A percentile compares a stretch with the other conserved stretches of the same genome.
Evolutionary conservation across 768 basidiomycete genomes (phyloP).

Genomic region (Mycena indigotica): DNA sequence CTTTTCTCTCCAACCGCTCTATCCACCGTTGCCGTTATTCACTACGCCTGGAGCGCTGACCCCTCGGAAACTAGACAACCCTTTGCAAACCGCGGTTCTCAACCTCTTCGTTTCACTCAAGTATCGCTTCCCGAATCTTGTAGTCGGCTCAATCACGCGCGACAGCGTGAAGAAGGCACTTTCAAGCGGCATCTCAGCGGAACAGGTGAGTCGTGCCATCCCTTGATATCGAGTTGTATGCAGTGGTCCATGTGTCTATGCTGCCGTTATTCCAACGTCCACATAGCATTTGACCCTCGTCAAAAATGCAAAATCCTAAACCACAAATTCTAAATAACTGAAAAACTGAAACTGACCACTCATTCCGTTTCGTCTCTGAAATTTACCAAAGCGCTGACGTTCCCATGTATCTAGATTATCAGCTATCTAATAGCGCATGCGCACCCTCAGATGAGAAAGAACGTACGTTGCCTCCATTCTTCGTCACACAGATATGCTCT

Average conservation of each 20-base stretch:
- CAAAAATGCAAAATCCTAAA: neutral
- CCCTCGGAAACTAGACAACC: constrained; percentile 66
- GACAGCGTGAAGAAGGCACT: constrained; percentile 95
- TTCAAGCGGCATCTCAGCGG: constrained; percentile 92
- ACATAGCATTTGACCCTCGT: too few species aligned
- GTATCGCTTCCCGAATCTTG: constrained; percentile 94
- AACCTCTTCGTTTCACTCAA: constrained; percentile 92
- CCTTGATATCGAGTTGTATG: neutral
- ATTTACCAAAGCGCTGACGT: neutral
- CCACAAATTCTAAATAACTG: constrained; percentile 2
- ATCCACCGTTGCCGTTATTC: too few species aligned
- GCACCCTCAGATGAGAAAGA: constrained; percentile 97
- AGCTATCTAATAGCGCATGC: constrained; percentile 93
- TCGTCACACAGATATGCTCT: constrained; percentile 2
- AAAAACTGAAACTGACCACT: constrained; percentile 1
- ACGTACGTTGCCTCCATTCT: constrained; percentile 50
- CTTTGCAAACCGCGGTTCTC: constrained; percentile 92
- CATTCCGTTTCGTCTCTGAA: neutral
- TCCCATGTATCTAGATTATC: constrained; percentile 69
- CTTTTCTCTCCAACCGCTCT: constrained; percentile 16
- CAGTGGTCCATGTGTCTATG: too few species aligned
- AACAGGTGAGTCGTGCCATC: constrained; percentile 64
- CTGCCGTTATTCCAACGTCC: too few species aligned
- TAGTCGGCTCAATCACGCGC: constrained; percentile 93
- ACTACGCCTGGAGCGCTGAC: too few species aligned